Evolutionary conservation across 495 filamentous ascomycete species (phyloP), one percentile per base, ranked within the genome.

Genomic region (Penicillium goetzii): DNA sequence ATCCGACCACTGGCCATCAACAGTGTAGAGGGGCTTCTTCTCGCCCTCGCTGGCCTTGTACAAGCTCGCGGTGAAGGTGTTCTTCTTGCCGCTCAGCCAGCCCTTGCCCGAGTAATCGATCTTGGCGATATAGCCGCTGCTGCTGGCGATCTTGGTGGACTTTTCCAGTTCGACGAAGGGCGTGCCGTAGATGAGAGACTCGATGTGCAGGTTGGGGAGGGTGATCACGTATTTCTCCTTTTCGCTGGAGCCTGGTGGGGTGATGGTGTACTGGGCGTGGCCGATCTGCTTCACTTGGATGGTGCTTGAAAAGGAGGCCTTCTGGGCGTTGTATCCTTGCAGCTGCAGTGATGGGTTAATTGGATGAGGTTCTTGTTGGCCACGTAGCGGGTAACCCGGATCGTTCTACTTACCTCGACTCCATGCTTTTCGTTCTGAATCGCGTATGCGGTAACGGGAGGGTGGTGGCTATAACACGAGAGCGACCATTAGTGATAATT

Each of bases 261-360:
- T 90, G 58, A 97, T 76, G 30, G 90, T 87, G 55, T 93, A 85
- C 21, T 96, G 78, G n/a, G 94, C 93, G 69, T 98, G 94, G 58
- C 95, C 95, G 75, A 97, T 90, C 81, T 98, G 94, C 78, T 95
- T 96, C 72, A 99, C 89, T 66, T 94, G 88, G 75, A 99, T 97
- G 12, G 94, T 96, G 62, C 89, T 88, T 33, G 89, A 90, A 74
- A 98, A 97, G 25, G 89, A 92, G 8, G 93, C 95, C 74, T 97
- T 98, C 71, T 97, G 96, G n/a, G 91, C 96, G 67, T 97, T 97
- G 79, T 97, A 97, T 60, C 96, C 95, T 83, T 96, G 87, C 4
- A 99, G 83, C 78, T 90, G 64, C 28, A 45, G 26, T 43, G 25
- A 32, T 19, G 19, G 28, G 45, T 65, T 53, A 59, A 56, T 56